These are phyloP conservation scores for Pezicula carpinea DNA, from an alignment of 2,329 filamentous ascomycete genomes.

Conservation along the genomic window DNA sequence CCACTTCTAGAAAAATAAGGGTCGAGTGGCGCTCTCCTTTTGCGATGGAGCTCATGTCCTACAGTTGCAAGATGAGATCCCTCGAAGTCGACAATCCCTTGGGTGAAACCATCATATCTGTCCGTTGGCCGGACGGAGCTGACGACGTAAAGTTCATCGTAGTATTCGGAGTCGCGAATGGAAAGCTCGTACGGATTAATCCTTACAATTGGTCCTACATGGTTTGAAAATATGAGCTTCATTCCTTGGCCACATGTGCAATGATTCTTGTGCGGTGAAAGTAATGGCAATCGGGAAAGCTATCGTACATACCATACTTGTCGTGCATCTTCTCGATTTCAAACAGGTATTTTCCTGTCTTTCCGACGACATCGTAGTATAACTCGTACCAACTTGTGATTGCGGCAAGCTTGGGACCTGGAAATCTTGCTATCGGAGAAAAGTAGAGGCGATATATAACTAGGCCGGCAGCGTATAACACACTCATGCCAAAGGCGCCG, in stretches of 20 bases:
- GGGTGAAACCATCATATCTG: slow-evolving; percentile 3
- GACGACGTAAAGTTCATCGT: slow-evolving; percentile 34
- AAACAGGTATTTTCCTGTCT: slow-evolving; percentile 35
- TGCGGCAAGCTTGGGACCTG: slow-evolving; percentile 27
- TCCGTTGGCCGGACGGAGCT: slow-evolving; percentile 2
- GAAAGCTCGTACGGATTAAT: slow-evolving; percentile 36
- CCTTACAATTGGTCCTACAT: slow-evolving; percentile 30
- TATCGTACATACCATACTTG: slow-evolving; percentile 37
- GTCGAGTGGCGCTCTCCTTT: slow-evolving; percentile 9
- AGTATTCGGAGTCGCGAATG: slow-evolving; percentile 31
- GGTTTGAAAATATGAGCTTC: neutral
- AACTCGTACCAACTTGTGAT: slow-evolving; percentile 18
- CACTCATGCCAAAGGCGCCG: too few species aligned
- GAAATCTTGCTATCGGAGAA: slow-evolving; percentile 24
- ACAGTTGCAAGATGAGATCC: neutral
- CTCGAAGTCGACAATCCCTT: neutral
- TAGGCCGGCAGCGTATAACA: too few species aligned
- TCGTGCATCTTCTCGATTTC: slow-evolving; percentile 38
- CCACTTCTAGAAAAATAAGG: slow-evolving; percentile 12
- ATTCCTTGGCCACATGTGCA: too few species aligned
- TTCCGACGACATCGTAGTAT: slow-evolving; percentile 38
- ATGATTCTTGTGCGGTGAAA: too few species aligned
- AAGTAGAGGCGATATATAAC: slow-evolving; percentile 21
- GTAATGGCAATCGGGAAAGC: too few species aligned
- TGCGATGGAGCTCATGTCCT: slow-evolving; percentile 11